Percentiles rank a stretch among this genome's conserved stretches.
Conservation (phyloP, 768 basidiomycete genomes). For the Infundibulicybe gibba region DNA sequence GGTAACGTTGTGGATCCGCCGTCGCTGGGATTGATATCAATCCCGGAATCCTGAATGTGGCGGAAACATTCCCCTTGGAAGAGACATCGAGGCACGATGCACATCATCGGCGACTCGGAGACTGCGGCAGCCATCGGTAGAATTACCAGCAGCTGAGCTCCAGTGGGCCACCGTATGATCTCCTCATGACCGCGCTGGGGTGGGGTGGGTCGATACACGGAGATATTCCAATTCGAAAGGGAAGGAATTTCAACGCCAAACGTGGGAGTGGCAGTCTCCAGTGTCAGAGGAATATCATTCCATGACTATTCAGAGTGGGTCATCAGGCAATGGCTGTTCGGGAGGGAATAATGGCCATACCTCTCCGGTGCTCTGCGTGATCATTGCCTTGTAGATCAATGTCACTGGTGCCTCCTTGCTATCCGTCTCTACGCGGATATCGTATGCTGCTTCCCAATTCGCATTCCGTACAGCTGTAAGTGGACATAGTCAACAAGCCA, state of each 20-base stretch:
- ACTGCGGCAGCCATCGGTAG: too few species aligned
- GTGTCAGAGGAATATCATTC: constrained; percentile 34
- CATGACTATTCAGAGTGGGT: constrained; percentile 13
- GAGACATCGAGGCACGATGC: too few species aligned
- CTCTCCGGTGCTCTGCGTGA: constrained; percentile 36
- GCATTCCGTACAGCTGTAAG: constrained; percentile 29
- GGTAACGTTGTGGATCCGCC: constrained; percentile 34
- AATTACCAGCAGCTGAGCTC: too few species aligned
- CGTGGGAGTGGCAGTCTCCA: constrained; percentile 39
- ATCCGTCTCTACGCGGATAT: too few species aligned
- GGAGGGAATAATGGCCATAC: constrained; percentile 41
- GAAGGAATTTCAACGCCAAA: constrained; percentile 32
- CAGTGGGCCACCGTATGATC: too few species aligned
- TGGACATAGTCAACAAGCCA: constrained; percentile 27
- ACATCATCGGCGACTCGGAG: too few species aligned
- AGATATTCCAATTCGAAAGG: too few species aligned
- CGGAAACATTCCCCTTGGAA: constrained; percentile 33
- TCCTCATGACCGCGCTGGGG: too few species aligned
- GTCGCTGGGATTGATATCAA: constrained; percentile 40
- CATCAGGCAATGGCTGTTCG: constrained; percentile 1
- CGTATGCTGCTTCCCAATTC: constrained; percentile 39
- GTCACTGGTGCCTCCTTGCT: constrained; percentile 31
- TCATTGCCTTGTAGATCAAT: constrained; percentile 36
- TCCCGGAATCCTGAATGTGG: constrained; percentile 39
- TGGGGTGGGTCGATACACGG: too few species aligned